These are phyloP conservation scores for Ophiostoma ulmi DNA, from an alignment of 2,329 filamentous ascomycete genomes.

Conservation along the genomic window DNA sequence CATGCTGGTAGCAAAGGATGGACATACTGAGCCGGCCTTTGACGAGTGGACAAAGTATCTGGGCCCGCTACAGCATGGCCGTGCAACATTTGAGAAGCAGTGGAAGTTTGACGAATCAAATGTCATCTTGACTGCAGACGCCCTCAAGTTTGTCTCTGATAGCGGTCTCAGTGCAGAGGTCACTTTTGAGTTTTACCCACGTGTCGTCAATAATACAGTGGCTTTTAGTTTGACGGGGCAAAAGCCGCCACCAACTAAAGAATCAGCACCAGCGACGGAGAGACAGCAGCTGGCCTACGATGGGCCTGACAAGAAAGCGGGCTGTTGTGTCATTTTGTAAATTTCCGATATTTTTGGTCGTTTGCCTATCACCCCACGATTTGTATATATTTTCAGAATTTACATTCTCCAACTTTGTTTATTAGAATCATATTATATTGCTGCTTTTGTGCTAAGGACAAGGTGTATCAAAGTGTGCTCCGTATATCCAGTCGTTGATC, in stretches of 20 bases:
- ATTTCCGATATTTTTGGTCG: neutral
- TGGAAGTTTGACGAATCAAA: conserved; percentile 47
- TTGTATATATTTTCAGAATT: neutral
- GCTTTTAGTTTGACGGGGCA: conserved; percentile 41
- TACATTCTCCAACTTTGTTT: neutral
- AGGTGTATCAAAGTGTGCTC: neutral
- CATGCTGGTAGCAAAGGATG: conserved; percentile 34
- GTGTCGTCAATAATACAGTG: conserved; percentile 44
- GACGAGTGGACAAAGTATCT: conserved; percentile 54
- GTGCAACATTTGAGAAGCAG: conserved; percentile 46
- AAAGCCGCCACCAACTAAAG: neutral
- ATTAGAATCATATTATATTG: neutral
- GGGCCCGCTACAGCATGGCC: conserved; percentile 46
- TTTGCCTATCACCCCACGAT: neutral
- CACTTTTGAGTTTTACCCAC: conserved; percentile 52
- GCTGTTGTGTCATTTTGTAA: conserved; percentile 1
- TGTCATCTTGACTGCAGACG: conserved; percentile 44
- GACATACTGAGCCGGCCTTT: conserved; percentile 38
- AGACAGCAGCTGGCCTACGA: neutral
- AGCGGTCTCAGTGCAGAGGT: conserved; percentile 44
- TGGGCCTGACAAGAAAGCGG: neutral
- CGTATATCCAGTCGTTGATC: neutral
- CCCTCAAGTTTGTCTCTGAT: conserved; percentile 43
- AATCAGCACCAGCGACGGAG: neutral
- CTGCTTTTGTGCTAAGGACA: neutral